Evolutionary conservation across 148 eudicot species (phyloP), one percentile per base, ranked within the genome.

Genomic region (Arbutus unedo): DNA sequence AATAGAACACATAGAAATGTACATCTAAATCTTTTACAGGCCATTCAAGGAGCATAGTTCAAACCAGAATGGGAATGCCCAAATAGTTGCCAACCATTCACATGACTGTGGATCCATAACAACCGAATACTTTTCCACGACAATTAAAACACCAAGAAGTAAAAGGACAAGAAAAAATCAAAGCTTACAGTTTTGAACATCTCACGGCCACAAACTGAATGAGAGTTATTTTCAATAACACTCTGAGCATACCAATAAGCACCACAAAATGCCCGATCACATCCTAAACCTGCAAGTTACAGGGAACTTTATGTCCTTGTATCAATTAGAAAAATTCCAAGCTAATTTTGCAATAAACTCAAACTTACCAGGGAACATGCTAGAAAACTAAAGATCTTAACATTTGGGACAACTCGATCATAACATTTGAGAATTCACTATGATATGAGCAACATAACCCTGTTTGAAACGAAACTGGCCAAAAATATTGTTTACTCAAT

Each of bases 181-280:
- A 49, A 76, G 84, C 93, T 75, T 89, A 96, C 99, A 79, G 95
- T 93, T 86, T 84, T 91, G 56, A 96, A 91, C 44, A 92, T 89
- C 79, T 94, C 95, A 49, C 71, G 87, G 79, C 81, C 81, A 88
- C 99, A 96, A 55, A 90, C 70, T 59, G 94, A 92, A 85, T 89
- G 84, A 74, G 82, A 79, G 82, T 89, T 90, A 74, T 47, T 82
- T 64, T 80, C 84, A 73, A 79, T 73, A 86, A 89, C 89, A 8
- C 89, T 86, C 85, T 85, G 88, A 73, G 92, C 87, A 82, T 85
- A 88, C 98, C 98, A 96, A 87, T 96, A 94, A 78, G 97, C 95
- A 83, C 94, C 93, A 83, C 99, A 96, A 89, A 93, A 94, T 81
- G 95, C 92, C 87, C 92, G 89, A 86, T 96, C 91, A 80, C 99